Base-by-base conservation (phyloP, 108 stramenopile species). In the Schizochytrium sp. region DNA sequence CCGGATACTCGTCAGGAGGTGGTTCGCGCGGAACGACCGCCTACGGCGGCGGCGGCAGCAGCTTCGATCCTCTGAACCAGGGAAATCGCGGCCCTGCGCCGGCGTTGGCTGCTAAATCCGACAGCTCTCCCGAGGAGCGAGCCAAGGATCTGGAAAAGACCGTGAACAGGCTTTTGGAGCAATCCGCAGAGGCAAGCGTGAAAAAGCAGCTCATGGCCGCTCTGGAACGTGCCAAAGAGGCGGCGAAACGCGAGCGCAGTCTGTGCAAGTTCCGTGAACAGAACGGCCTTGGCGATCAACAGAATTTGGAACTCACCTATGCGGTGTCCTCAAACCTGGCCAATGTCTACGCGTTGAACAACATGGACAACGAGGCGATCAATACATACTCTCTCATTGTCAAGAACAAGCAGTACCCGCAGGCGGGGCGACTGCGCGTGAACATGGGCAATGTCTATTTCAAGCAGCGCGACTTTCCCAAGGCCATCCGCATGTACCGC, bases 361-460 rank as follows among this genome's bases (percentile, higher is more conserved):
- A 92, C 34, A 95, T 97, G 95, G 83, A 92, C 28, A 95, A 95
- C 43, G 96, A 97, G 63, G 97, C 96, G 25, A 60, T 97, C 41
- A 90, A 95, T 60, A 92, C 96, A 16, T 96, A 95, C 87, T 57
- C 91, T 4, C 88, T 90, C 21, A 90, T 94, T 41, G 90, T 96
- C 44, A 93, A 92, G 90, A 96, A 96, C 87, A 95, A 96, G 87
- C 92, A 94, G 59, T 93, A 94, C 63, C 90, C 88, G 10, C 93
- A 91, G 58, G 69, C 87, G 5, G 94, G 95, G 21, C 90, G 96
- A 25, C 60, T 95, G 21, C 91, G 96, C 23, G 94, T 96, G 29
- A 97, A 97, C 93, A 95, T 96, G 93, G 97, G 97, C 28, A 97
- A 97, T 91, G 88, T 97, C 44, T 94, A 96, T 91, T 97, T 93